Base-by-base conservation (phyloP, 2,329 filamentous ascomycete species). In the Allantophomopsis lycopodina region DNA sequence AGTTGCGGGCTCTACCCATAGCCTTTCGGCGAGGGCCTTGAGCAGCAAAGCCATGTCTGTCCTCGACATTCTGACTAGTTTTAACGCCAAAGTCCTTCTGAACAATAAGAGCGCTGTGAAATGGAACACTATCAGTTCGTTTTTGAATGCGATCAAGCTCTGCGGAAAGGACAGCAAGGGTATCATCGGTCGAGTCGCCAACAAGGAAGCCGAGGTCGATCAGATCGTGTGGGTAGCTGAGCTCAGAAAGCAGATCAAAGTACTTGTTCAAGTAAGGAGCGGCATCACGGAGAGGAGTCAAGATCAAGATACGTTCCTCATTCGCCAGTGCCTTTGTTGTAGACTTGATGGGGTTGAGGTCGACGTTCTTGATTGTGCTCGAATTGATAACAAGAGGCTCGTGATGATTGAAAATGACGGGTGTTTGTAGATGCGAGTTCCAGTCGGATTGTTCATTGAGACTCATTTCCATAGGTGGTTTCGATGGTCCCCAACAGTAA, bases 171-270 rank as follows among this genome's bases (percentile, higher is more conserved):
- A 86, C 75, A n/a, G 85, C 86, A 35, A 94, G 65, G 1, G 91
- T 98, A 53, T 96, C 88, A 56, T 98, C 91, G 32, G 69, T 76
- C 41, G 83, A 89, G 59, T 98, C 91, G 48, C 87, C 84, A 40
- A 98, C 86, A 18, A 98, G 74, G 64, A 98, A 98, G 17, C 77
- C 91, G 38, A 98, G 71, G 57, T 98, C 91, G 55, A 98, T 96
- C 41, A 98, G 72, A 47, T 91, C 73, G 62, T 98, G 91, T 11
- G 91, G 91, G 56, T 98, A 98, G 3, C 85, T 87, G 48, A 98
- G 71, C 58, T 91, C 77, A 45, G 81, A 78, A 50, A 98, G 67
- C 32, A 98, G 79, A 58, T 96, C 87, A 58, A 98, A 96, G 63
- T 96, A 89, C 60, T 89, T 87, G 44, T 76, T 73, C 40, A 98